Evolutionary conservation across 352 stramenopile genomes (phyloP), one percentile per base, ranked within the genome.

Genomic region (Phytophthora nicotianae): DNA sequence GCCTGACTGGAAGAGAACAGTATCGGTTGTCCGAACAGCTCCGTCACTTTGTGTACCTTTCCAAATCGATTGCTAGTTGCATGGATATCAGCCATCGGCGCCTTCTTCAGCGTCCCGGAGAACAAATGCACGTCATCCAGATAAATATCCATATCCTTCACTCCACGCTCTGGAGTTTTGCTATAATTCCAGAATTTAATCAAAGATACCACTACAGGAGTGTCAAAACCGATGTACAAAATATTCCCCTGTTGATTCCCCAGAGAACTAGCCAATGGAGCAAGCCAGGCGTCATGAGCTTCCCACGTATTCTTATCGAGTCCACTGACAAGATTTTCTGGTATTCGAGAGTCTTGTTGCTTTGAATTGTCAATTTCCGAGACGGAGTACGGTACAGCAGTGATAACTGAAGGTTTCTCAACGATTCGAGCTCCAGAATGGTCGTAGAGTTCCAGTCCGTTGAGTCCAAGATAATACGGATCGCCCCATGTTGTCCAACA

Each of bases 101-200:
- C 84, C 19, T 86, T 82, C 10, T 74, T 75, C 6, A 93, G 53
- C 8, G 71, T 72, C 7, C 85, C 84, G 7, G 83, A 89, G 61
- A 87, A 93, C 14, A 96, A 69, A 42, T 85, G 86, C n/a, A 91
- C 50, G 56, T 96, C 87, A 47, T 97, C 90, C 4, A 97, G 17
- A 58, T 90, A 93, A 54, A 97, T 86, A 46, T 92, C 81, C 48
- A 97, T 37, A 5, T 95, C 86, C 29, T 87, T 85, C 1, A 89
- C 90, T 1, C 90, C 90, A 50, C 90, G 83, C 45, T 90, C 81
- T 0, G 89, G 82, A 0, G 89, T 95, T 50, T 95, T 96, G 59
- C 68, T 83, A 64, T 97, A 97, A 48, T 97, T 97, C 82, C 83
- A 96, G 46, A 96, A 83, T 62, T 93, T 96, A 54, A 96, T 82